Percentiles rank a stretch among this genome's conserved stretches.
Evolutionary conservation across 225 moss, liverwort and hornwort species (phyloP).

Genomic region (Climacium dendroides): DNA sequence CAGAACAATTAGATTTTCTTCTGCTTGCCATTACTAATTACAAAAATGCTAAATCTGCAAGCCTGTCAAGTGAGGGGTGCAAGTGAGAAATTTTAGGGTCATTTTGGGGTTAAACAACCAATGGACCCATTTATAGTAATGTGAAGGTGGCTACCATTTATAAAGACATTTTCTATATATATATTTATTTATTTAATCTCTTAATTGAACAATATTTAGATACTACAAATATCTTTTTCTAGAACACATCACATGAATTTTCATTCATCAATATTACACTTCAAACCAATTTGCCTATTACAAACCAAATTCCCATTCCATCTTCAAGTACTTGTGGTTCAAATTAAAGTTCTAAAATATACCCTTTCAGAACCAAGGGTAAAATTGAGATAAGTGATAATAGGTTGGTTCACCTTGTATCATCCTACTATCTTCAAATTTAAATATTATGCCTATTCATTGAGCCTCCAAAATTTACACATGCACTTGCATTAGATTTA

Average conservation of each 20-base stretch:
- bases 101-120: too few species aligned
- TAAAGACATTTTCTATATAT: background rate
- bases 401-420: background rate
- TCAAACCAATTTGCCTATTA: background rate
- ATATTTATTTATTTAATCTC: background rate
- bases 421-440: background rate
- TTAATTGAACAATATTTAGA: background rate
- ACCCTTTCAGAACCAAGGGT: too few species aligned
- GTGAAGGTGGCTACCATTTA: rapidly evolving
- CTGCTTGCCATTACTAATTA: too few species aligned
- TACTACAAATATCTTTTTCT: background rate
- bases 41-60: too few species aligned
- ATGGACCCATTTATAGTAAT: background rate
- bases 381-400: background rate
- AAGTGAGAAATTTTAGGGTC: too few species aligned
- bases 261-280: background rate
- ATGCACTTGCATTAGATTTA: background rate
- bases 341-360: background rate
- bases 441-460: background rate
- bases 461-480: background rate
- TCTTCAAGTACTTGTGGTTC: too few species aligned
- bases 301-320: background rate
- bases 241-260: background rate
- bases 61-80: too few species aligned
- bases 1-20: too few species aligned